These are phyloP conservation scores for Aspergillus nidulans DNA, from an alignment of 495 filamentous ascomycete species.

Conservation along the genomic window DNA sequence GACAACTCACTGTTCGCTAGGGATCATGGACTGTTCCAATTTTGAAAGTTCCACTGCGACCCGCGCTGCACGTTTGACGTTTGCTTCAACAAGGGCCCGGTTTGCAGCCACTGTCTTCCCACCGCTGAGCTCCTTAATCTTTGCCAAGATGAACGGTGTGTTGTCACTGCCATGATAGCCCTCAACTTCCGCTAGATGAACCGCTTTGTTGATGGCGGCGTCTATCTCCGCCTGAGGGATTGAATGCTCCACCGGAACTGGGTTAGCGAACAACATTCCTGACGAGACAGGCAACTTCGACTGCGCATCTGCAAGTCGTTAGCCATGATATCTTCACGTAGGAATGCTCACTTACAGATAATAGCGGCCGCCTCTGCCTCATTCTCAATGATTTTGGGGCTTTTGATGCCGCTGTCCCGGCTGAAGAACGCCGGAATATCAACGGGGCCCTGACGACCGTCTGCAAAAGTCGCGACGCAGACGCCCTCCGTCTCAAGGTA, in stretches of 20 bases:
- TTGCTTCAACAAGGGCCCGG: constrained; percentile 68
- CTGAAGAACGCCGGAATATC: constrained; percentile 91
- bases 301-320: constrained; percentile 51
- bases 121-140: constrained; percentile 75
- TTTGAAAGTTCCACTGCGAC: constrained; percentile 73
- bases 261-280: constrained; percentile 84
- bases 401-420: constrained; percentile 74
- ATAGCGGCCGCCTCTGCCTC: constrained; percentile 83
- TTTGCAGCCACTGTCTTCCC: constrained; percentile 73
- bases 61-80: constrained; percentile 73
- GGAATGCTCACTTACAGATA: constrained; percentile 52
- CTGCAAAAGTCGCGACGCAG: constrained; percentile 80
- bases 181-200: constrained; percentile 63
- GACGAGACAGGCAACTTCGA: constrained; percentile 59
- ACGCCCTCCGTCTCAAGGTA: constrained; percentile 93
- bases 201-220: constrained; percentile 63
- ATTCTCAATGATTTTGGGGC: constrained; percentile 66
- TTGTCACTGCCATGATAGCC: constrained; percentile 72
- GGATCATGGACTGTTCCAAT: constrained; percentile 43
- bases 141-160: constrained; percentile 80
- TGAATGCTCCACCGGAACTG: constrained; percentile 66
- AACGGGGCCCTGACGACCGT: constrained; percentile 61
- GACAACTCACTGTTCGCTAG: constrained; percentile 38
- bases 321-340: not conserved
- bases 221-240: constrained; percentile 74